Base-by-base conservation (phyloP, 2,329 filamentous ascomycete species). In the Exophiala calicioides region DNA sequence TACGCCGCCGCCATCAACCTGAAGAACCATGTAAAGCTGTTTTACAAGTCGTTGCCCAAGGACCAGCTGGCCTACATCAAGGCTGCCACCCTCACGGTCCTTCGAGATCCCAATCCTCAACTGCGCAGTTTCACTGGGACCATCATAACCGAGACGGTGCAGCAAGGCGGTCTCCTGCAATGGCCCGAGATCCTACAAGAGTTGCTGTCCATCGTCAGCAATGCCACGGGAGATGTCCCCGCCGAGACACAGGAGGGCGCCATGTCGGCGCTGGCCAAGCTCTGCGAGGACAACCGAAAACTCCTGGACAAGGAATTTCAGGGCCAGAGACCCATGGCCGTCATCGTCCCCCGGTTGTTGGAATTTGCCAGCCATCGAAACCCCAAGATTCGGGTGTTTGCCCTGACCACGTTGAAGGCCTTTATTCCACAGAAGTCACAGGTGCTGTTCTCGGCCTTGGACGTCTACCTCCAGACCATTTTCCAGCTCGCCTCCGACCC, bases 221-320 rank as follows among this genome's bases (percentile, higher is more conserved):
- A 95, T 67, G 71, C 82, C 45, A 75, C 73, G 34, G 85, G 86
- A 30, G 81, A 85, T 53, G 74, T 83, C 16, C 74, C 88, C 5
- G 72, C 78, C 32, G 80, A 88, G 62, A 84, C 85, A 9, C 90
- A 96, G 64, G 91, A 98, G 66, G 90, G 90, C 52, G 90, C 89
- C 58, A 95, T 97, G 86, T 82, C 87, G 37, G 90, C 93, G 36
- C 76, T 98, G 68, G 76, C 86, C 65, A 97, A 97, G 75, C 90
- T 98, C 52, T 98, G 93, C 69, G 93, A 98, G 69, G 93, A 98
- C 70, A 96, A 95, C 71, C 84, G 82, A 62, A 89, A 86, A 64
- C 77, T 88, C 49, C 75, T 98, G 43, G 89, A 95, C 68, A 84
- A 85, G 60, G 88, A 95, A 55, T 88, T 95, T 65, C 84, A 90